Evolutionary conservation across 1,284 basidiomycete genomes (phyloP).

Genomic region (Ceratobasidium sp.): DNA sequence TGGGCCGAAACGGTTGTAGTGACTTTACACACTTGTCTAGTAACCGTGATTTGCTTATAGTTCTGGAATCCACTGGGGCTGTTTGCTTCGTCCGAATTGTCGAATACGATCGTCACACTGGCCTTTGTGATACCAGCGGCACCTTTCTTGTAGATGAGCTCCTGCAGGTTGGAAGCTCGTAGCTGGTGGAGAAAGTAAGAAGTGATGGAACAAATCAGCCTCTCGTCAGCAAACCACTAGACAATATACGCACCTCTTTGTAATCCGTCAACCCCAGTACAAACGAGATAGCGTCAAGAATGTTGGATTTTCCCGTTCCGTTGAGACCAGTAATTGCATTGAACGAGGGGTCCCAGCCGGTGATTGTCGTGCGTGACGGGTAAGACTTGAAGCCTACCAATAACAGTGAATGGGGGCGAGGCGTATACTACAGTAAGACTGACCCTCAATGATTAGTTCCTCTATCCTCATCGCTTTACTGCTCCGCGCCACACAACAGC

Average conservation of each 20-base stretch:
- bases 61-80: slow-evolving; percentile 89
- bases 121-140: slow-evolving; percentile 98
- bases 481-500: neutral
- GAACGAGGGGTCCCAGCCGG: slow-evolving; percentile 95
- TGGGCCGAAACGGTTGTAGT: slow-evolving; percentile 41
- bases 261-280: slow-evolving; percentile 97
- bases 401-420: neutral
- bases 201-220: neutral
- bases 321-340: slow-evolving; percentile 98
- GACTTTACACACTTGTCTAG: slow-evolving; percentile 78
- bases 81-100: slow-evolving; percentile 92
- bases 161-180: slow-evolving; percentile 95
- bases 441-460: slow-evolving; percentile 81
- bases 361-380: slow-evolving; percentile 92
- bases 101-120: slow-evolving; percentile 98
- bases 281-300: slow-evolving; percentile 97
- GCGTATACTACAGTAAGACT: neutral
- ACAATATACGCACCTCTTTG: slow-evolving; percentile 67
- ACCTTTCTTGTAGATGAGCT: slow-evolving; percentile 97
- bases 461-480: slow-evolving; percentile 70
- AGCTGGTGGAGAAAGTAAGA: slow-evolving; percentile 66
- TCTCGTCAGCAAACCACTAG: neutral
- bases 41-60: slow-evolving; percentile 92
- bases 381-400: slow-evolving; percentile 92
- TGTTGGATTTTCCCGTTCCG: slow-evolving; percentile 95